Percentiles rank a stretch among this genome's conserved stretches.
phyloP scores from a whole-genome alignment of 495 filamentous ascomycete species.

The Tetracladium setigerum region DNA sequence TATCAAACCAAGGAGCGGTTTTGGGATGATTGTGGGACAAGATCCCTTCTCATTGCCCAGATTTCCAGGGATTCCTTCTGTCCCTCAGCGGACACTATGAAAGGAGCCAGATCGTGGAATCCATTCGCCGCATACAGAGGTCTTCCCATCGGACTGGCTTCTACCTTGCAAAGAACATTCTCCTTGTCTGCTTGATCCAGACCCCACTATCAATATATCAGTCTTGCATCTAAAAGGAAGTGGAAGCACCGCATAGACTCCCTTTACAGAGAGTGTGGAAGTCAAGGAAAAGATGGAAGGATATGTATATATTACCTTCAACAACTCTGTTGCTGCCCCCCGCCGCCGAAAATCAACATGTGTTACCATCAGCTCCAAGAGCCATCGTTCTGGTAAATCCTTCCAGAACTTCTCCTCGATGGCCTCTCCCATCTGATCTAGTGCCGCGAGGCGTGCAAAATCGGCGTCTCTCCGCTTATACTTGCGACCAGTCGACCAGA shows the following conservation, averaged over 20 bases:
- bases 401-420: conserved; percentile 5
- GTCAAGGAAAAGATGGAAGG: too few relatives aligned
- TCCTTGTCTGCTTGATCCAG: conserved; percentile 1
- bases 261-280: too few relatives aligned
- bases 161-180: conserved; percentile 1
- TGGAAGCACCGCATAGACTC: too few relatives aligned
- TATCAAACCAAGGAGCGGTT: too few relatives aligned
- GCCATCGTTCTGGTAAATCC: not conserved
- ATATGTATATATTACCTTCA: too few relatives aligned
- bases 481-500: conserved; percentile 5
- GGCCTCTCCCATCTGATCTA: not conserved
- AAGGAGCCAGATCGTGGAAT: conserved; percentile 2
- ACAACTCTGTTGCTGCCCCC: not conserved
- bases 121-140: conserved; percentile 4
- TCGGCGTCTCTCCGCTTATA: conserved; percentile 11
- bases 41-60: too few relatives aligned
- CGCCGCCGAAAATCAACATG: not conserved
- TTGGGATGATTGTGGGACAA: too few relatives aligned
- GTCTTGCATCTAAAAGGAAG: too few relatives aligned
- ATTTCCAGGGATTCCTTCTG: not conserved
- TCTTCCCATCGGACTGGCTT: not conserved
- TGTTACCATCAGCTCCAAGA: conserved; percentile 5
- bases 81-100: not conserved
- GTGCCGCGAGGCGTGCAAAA: not conserved
- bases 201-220: too few relatives aligned